Evolutionary conservation across 148 eudicot genomes (phyloP).

Genomic region (Nepenthes gracilis): DNA sequence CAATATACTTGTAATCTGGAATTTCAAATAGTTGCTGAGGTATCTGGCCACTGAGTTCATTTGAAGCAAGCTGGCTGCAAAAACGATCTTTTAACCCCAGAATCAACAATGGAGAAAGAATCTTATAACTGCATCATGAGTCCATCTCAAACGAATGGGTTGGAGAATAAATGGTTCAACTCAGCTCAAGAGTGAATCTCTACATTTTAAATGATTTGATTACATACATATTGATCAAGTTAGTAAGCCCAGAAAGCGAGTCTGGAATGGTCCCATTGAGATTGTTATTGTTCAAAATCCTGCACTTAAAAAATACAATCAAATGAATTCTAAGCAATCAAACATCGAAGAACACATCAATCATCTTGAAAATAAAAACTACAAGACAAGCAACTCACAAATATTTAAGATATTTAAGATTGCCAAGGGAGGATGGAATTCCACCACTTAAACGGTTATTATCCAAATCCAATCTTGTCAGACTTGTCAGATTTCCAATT

Average conservation of each 20-base stretch:
- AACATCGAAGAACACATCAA: background rate
- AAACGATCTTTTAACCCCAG: background rate
- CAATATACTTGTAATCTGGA: slow-evolving; percentile 51
- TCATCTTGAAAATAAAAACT: background rate
- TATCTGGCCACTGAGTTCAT: slow-evolving; percentile 61
- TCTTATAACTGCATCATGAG: background rate
- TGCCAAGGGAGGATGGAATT: slow-evolving; percentile 81
- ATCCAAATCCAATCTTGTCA: slow-evolving; percentile 66
- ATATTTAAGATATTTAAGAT: slow-evolving; percentile 59
- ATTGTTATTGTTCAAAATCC: slow-evolving; percentile 67
- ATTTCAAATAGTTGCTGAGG: slow-evolving; percentile 53
- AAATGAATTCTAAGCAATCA: background rate
- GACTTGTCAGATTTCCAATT: slow-evolving; percentile 59
- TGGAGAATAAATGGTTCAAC: too few species aligned
- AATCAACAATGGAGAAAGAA: slow-evolving; percentile 16
- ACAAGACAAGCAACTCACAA: slow-evolving; percentile 44
- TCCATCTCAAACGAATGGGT: too few species aligned
- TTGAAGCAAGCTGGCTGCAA: slow-evolving; percentile 75
- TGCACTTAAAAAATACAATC: slow-evolving; percentile 18
- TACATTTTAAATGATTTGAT: background rate
- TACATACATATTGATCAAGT: slow-evolving; percentile 68
- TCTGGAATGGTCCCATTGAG: slow-evolving; percentile 71
- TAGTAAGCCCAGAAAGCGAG: slow-evolving; percentile 53
- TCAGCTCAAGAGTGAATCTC: background rate
- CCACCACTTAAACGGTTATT: slow-evolving; percentile 61